Percentiles rank a stretch among this genome's conserved stretches.
These are phyloP conservation scores for Aspergillus sp. DNA, from an alignment of 2,329 filamentous ascomycete genomes.

Conservation along the genomic window DNA sequence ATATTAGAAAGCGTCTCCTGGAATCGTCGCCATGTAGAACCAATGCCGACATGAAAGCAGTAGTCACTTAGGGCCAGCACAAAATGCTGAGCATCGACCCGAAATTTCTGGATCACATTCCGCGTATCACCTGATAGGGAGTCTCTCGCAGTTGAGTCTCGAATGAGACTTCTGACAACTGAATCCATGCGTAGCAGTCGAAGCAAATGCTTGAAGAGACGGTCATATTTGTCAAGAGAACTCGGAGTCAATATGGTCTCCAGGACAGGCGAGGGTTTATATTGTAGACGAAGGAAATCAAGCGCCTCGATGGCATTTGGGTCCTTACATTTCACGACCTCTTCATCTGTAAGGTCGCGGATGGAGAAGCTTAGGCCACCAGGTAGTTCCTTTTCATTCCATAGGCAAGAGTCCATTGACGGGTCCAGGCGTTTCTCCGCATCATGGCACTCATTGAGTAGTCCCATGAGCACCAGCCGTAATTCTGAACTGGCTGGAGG, in stretches of 20 bases:
- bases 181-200: constrained; percentile 77
- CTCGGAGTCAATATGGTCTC: constrained; percentile 70
- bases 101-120: constrained; percentile 61
- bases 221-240: constrained; percentile 78
- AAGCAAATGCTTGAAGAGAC: constrained; percentile 77
- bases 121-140: constrained; percentile 37
- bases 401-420: constrained; percentile 24
- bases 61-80: constrained; percentile 72
- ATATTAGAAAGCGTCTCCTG: constrained; percentile 65
- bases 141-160: constrained; percentile 51
- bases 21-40: constrained; percentile 71
- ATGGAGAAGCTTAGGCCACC: constrained; percentile 81
- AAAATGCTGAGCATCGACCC: constrained; percentile 78
- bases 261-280: constrained; percentile 73
- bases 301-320: constrained; percentile 80
- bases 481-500: constrained; percentile 92
- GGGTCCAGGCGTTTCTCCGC: constrained; percentile 26
- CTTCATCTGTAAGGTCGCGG: constrained; percentile 73
- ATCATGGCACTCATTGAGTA: constrained; percentile 74
- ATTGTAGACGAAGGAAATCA: constrained; percentile 89
- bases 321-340: constrained; percentile 82
- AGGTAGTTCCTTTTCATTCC: constrained; percentile 53
- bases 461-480: constrained; percentile 82
- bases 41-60: constrained; percentile 77
- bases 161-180: constrained; percentile 67